Base-by-base conservation (phyloP, 352 stramenopile species). In the Phytophthora palmivora region DNA sequence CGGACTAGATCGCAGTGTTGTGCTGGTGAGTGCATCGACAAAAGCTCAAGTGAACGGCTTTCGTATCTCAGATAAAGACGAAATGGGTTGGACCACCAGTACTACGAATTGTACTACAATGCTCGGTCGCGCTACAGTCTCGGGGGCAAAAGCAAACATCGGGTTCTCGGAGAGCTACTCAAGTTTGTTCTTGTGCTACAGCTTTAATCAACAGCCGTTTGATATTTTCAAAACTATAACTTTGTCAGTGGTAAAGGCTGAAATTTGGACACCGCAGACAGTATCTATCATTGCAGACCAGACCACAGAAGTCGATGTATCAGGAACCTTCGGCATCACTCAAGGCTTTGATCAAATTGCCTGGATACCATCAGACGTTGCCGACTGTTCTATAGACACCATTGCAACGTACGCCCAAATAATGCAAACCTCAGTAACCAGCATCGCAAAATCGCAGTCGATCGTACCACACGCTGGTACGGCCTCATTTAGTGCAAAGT, bases 291-390 rank as follows among this genome's bases (percentile, higher is more conserved):
- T 91, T 5, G 78, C 80, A 0, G 67, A 83, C 18, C 74, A 88
- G 48, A 22, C 63, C 0, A 55, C 67, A 14, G 37, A 70, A 15
- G 36, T 91, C 7, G 51, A 49, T 3, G 52, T 89, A 4, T 67
- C 66, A 4, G 82, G 82, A 0, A 89, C 82, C 1, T 91, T 91
- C 63, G 82, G 80, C 5, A 64, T 91, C 5, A 82, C 79, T 0
- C 64, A 82, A 12, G 82, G 78, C n/a, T 56, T 26, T 12, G 80
- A 89, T 42, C 67, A 88, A 52, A 72, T 87, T 12, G 82, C 78
- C 2, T 91, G 80, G 82, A 70, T 91, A 7, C 82, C 82, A 0
- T 79, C 72, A 0, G 75, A 84, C 43, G 68, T 72, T 9, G 36
- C 77, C 1, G 50, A 62, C 2, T 89, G 82, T 51, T 79, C 78